These are phyloP conservation scores for Solanum aculeatissimum DNA, from an alignment of 305 asterid species.

Conservation along the genomic window DNA sequence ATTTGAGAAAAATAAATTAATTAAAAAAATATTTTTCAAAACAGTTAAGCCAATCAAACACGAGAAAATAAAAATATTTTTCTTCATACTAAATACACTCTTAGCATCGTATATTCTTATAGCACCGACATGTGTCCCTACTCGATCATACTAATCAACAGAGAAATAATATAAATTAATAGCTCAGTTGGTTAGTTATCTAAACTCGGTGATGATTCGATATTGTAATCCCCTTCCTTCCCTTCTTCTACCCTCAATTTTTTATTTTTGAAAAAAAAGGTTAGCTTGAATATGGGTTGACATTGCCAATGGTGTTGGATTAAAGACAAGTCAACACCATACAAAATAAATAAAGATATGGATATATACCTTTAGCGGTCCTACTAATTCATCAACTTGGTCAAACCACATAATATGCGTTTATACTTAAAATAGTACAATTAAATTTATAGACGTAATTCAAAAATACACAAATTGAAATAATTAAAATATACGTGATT, in stretches of 20 bases:
- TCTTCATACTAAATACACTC: too few species aligned
- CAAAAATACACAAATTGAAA: background rate
- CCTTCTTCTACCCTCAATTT: too few species aligned
- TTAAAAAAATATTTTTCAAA: too few species aligned
- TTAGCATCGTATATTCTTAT: background rate
- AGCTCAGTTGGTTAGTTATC: too few species aligned
- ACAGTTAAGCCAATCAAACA: too few species aligned
- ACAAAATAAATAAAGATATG: background rate
- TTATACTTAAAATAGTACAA: background rate
- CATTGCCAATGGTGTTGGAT: background rate
- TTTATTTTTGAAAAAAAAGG: too few species aligned
- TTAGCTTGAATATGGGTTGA: background rate
- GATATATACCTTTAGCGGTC: background rate
- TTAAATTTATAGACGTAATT: background rate
- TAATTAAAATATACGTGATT: background rate
- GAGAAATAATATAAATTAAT: background rate
- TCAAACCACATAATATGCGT: background rate
- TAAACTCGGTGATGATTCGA: too few species aligned
- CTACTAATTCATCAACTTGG: too few species aligned
- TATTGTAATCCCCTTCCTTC: too few species aligned
- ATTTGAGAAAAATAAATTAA: too few species aligned
- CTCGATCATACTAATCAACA: background rate
- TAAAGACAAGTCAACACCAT: slow-evolving; percentile 3
- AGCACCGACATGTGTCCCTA: background rate
- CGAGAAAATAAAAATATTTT: too few species aligned